Evolutionary conservation across 345 rosid genomes (phyloP), one percentile per base, ranked within the genome.

Genomic region (Diplotaxis tenuifolia): DNA sequence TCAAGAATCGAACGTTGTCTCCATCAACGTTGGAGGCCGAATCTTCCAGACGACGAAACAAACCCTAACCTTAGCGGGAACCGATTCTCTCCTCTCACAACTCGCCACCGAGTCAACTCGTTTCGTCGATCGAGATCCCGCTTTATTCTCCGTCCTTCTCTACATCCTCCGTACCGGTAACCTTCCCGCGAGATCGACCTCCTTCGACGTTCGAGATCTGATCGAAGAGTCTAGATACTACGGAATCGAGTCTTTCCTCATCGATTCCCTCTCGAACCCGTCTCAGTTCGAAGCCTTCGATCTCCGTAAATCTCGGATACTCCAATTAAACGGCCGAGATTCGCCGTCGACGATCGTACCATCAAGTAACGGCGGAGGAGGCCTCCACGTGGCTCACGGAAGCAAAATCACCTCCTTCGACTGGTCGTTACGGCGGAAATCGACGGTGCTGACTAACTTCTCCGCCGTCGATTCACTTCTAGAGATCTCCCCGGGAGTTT

Each of bases 331-430:
- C 63, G 96, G 97, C 60, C 88, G 98, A 3, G 97, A 89, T 66
- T 78, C 84, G 3, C 88, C 92, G 2, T 90, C 99, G 0, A 40
- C 88, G n/a, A 68, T 87, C 9, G 67, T 90, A 7, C 71, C 99
- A 5, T 77, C 92, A 32, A 65, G 79, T 9, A 80, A 83, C 23
- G 74, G 45, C 4, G 96, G 98, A 40, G 80, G 92, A 47, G 80
- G 92, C 4, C 68, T 92, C 45, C 96, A 85, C 57, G 99, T 90
- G 4, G 81, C 94, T 4, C 96, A 92, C 75, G 99, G 99, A 0
- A 86, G 96, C 86, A 88, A 90, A 73, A 92, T 92, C 75, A 89
- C 97, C 0, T 84, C 96, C 2, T 95, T 88, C n/a, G 99, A 90
- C 68, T 92, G 98, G 98, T 87, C 96, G 7, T 22, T 90, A 68